Percentiles rank a stretch among this genome's conserved stretches.
These are phyloP conservation scores for Hevea brasiliensis DNA, from an alignment of 345 rosid genomes.

Conservation along the genomic window DNA sequence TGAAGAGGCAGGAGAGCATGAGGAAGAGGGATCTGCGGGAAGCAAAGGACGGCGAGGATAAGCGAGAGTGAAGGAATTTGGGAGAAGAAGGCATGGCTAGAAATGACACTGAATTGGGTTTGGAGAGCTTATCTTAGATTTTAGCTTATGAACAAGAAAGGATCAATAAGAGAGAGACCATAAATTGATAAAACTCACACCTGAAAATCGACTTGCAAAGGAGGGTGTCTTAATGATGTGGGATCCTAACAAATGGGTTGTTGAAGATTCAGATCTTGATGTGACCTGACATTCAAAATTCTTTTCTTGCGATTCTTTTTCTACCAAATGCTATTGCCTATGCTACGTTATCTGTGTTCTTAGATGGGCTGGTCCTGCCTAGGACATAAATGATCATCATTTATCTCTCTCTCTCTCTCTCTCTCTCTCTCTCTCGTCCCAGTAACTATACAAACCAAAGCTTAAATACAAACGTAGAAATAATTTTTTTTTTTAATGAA, in stretches of 20 bases:
- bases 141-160: neutral
- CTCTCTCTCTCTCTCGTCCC: neutral
- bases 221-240: too few species aligned
- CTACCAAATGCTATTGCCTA: neutral
- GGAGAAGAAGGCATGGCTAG: slow-evolving; percentile 72
- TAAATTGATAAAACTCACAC: too few species aligned
- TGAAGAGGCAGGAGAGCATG: slow-evolving; percentile 46
- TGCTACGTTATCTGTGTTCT: neutral
- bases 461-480: too few species aligned
- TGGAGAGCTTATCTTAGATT: too few species aligned
- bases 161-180: neutral
- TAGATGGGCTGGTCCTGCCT: neutral
- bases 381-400: too few species aligned
- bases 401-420: neutral
- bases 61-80: slow-evolving; percentile 54
- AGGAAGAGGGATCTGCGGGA: slow-evolving; percentile 53
- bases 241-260: neutral
- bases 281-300: neutral
- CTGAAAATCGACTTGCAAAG: too few species aligned
- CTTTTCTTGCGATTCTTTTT: too few species aligned
- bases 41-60: slow-evolving; percentile 21
- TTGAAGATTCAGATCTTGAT: neutral
- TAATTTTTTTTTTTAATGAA: too few species aligned
- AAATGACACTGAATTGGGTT: neutral
- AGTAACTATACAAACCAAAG: too few species aligned